Conservation (phyloP, 1,139 yeast species). For the Kodamaea suecica region DNA sequence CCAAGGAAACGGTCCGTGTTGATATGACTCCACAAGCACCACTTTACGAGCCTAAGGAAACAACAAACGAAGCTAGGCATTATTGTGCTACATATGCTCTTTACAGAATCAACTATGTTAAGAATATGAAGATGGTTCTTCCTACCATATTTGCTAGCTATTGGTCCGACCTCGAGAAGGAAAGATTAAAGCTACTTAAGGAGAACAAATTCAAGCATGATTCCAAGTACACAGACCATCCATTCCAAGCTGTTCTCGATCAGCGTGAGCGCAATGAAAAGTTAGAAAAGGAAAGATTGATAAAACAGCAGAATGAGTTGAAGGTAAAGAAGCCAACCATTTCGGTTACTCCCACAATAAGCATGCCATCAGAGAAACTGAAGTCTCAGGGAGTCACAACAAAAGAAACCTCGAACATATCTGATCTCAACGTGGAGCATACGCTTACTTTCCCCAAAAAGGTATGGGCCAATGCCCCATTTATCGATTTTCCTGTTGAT, state of each 20-base stretch:
- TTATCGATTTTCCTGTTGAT: conserved; percentile 47
- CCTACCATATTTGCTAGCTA: conserved; percentile 78
- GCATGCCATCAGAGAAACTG: not conserved
- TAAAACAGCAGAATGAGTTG: conserved; percentile 32
- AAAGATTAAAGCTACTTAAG: conserved; percentile 45
- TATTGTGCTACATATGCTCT: conserved; percentile 85
- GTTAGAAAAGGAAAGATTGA: conserved; percentile 43
- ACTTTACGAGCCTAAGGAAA: conserved; percentile 59
- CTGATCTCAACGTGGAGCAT: not conserved
- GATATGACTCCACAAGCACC: conserved; percentile 59
- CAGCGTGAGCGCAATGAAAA: conserved; percentile 43
- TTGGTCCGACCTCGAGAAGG: conserved; percentile 71
- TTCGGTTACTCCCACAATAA: conserved; percentile 21
- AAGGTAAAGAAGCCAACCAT: conserved; percentile 45
- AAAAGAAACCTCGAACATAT: not conserved
- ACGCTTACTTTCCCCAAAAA: conserved; percentile 49
- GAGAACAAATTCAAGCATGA: conserved; percentile 49
- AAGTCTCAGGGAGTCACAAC: not conserved
- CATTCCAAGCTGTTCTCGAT: conserved; percentile 62
- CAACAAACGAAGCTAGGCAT: conserved; percentile 88
- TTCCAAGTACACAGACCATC: conserved; percentile 60
- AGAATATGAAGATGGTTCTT: conserved; percentile 80
- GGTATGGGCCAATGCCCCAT: conserved; percentile 65
- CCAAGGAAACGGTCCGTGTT: conserved; percentile 61
- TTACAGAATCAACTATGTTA: conserved; percentile 73